Evolutionary conservation across 257 asterid genomes (phyloP).

Genomic region (Salvia hispanica): DNA sequence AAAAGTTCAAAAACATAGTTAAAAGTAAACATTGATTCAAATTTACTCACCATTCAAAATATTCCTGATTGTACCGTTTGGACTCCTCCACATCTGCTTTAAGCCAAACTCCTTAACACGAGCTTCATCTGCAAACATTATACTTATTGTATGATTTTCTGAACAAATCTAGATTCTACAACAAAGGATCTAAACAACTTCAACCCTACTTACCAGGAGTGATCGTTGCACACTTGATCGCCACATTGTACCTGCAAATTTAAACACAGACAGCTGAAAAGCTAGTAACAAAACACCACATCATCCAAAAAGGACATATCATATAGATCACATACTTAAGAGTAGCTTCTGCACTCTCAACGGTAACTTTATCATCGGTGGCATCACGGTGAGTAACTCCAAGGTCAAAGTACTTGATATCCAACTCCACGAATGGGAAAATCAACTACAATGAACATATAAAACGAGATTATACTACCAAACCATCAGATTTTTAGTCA

Average conservation of each 20-base stretch:
- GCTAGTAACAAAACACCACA: background rate
- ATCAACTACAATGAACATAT: constrained; percentile 60
- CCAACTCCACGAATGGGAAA: constrained; percentile 92
- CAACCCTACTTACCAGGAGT: constrained; percentile 77
- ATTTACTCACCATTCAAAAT: constrained; percentile 76
- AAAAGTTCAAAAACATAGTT: constrained; percentile 1
- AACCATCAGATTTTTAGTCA: constrained; percentile 7
- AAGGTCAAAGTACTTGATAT: constrained; percentile 92
- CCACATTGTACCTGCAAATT: constrained; percentile 85
- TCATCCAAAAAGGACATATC: background rate
- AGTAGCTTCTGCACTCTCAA: constrained; percentile 99
- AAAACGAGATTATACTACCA: constrained; percentile 26
- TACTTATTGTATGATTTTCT: background rate
- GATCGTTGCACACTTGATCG: constrained; percentile 97
- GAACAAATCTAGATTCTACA: constrained; percentile 17
- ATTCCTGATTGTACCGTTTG: constrained; percentile 98
- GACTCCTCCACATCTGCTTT: constrained; percentile 96
- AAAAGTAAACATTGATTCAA: background rate
- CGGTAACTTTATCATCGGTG: constrained; percentile 92
- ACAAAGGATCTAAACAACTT: background rate
- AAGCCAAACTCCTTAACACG: constrained; percentile 81
- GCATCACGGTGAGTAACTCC: constrained; percentile 96
- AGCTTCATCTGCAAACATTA: constrained; percentile 66
- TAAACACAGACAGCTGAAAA: constrained; percentile 19
- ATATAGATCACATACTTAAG: constrained; percentile 63